phyloP scores from a whole-genome alignment of 192 early-diverging fungal genomes.

The Cetraspora pellucida region DNA sequence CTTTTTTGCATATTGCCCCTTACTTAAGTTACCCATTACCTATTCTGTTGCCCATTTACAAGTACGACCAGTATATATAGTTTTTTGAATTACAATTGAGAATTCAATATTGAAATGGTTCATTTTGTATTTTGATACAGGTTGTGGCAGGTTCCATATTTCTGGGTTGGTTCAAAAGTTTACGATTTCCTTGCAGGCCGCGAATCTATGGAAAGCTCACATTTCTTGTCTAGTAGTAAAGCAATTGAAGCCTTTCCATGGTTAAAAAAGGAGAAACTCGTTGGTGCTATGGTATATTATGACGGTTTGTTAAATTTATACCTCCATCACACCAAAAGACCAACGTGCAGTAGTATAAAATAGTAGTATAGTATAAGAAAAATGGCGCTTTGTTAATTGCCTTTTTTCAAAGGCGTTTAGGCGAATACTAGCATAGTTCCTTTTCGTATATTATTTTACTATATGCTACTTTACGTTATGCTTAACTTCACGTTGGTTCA shows the following conservation, averaged over 20 bases:
- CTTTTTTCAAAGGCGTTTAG: too few relatives aligned
- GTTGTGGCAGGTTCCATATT: conserved; percentile 97
- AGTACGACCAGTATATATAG: conserved; percentile 47
- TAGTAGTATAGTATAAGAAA: too few relatives aligned
- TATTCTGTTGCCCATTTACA: conserved; percentile 93
- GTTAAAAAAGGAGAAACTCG: conserved; percentile 84
- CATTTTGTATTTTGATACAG: conserved; percentile 42
- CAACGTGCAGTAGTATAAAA: too few relatives aligned
- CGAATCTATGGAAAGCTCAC: conserved; percentile 78
- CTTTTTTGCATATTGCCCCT: conserved; percentile 95
- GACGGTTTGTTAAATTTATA: conserved; percentile 62
- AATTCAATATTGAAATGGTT: not conserved
- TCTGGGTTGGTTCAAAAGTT: conserved; percentile 90
- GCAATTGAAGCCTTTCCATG: conserved; percentile 96
- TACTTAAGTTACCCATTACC: conserved; percentile 91
- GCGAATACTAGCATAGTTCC: too few relatives aligned
- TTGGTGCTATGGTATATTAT: conserved; percentile 96
- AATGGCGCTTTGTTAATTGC: too few relatives aligned
- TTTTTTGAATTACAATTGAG: not conserved
- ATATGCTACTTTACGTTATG: too few relatives aligned
- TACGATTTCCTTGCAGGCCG: conserved; percentile 89
- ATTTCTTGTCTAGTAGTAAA: conserved; percentile 81
- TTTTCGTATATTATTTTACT: too few relatives aligned
- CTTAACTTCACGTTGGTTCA: too few relatives aligned
- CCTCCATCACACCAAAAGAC: too few relatives aligned